Percentiles rank a stretch among this genome's conserved stretches.
phyloP scores from a whole-genome alignment of 2,329 filamentous ascomycete genomes.

The Cladosporium sp. region DNA sequence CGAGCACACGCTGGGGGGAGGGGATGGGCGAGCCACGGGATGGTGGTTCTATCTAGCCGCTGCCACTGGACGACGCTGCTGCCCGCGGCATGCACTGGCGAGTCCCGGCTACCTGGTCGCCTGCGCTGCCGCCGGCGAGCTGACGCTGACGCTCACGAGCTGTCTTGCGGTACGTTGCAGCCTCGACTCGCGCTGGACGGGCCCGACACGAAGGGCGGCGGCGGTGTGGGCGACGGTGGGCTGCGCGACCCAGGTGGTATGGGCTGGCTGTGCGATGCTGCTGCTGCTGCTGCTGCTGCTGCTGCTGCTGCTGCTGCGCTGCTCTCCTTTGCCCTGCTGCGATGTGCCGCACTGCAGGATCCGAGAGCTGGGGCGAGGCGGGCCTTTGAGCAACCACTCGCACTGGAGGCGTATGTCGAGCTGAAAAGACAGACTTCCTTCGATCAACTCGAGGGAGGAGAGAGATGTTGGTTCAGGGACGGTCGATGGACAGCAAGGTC shows the following conservation, averaged over 20 bases:
- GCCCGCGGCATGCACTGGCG: slow-evolving; percentile 9
- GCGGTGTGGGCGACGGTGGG: slow-evolving; percentile 1
- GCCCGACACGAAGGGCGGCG: neutral
- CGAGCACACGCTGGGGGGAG: neutral
- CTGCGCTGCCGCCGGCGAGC: neutral
- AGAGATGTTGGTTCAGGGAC: neutral
- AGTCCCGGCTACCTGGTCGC: slow-evolving; percentile 13
- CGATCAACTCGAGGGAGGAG: neutral
- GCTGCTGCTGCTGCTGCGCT: neutral
- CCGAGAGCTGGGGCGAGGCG: slow-evolving; percentile 7
- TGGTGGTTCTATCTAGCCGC: neutral
- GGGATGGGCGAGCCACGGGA: slow-evolving; percentile 1
- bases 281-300: neutral
- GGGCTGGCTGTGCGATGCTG: slow-evolving; percentile 2
- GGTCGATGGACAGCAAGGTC: neutral
- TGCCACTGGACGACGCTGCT: slow-evolving; percentile 6
- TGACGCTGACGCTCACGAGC: slow-evolving; percentile 11
- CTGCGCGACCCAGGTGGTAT: neutral
- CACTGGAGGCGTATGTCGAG: neutral
- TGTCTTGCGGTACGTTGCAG: slow-evolving; percentile 7
- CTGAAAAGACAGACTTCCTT: neutral
- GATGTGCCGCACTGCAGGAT: slow-evolving; percentile 3
- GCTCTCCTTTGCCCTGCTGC: neutral
- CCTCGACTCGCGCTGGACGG: neutral
- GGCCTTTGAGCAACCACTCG: slow-evolving; percentile 5